These are phyloP conservation scores for Quercus wislizeni DNA, from an alignment of 306 rosid genomes.

Conservation along the genomic window DNA sequence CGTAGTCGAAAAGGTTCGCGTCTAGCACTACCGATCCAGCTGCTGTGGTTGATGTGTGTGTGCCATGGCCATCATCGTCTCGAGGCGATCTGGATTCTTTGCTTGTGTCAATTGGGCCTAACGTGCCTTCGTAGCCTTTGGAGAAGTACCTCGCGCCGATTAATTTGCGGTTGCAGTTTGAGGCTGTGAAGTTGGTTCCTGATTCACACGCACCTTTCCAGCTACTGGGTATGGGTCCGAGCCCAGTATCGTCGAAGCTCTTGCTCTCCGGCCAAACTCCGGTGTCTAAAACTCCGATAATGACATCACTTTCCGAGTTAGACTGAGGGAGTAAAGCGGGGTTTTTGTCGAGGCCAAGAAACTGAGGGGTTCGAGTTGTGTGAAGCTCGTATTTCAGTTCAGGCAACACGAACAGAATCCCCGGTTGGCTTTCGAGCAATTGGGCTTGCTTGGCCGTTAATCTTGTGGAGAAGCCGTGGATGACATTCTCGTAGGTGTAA, in stretches of 20 bases:
- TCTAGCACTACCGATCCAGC: constrained; percentile 57
- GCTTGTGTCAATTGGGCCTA: constrained; percentile 42
- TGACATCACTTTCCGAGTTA: constrained; percentile 30
- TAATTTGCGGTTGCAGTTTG: constrained; percentile 64
- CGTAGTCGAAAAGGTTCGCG: constrained; percentile 58
- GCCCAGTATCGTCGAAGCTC: constrained; percentile 64
- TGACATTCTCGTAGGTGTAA: constrained; percentile 58
- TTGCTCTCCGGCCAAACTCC: constrained; percentile 92
- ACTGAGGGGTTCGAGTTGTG: constrained; percentile 77
- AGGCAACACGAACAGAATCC: constrained; percentile 53
- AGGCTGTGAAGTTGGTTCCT: constrained; percentile 53
- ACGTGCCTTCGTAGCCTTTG: constrained; percentile 41
- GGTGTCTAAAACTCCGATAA: constrained; percentile 65
- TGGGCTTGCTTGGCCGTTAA: constrained; percentile 47
- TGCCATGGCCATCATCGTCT: constrained; percentile 80
- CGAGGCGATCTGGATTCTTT: constrained; percentile 56
- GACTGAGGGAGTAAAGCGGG: constrained; percentile 21
- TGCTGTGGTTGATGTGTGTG: constrained; percentile 74
- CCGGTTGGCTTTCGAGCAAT: constrained; percentile 39
- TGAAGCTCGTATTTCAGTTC: constrained; percentile 59
- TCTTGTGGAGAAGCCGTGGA: constrained; percentile 74
- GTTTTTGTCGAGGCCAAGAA: constrained; percentile 61
- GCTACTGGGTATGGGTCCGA: constrained; percentile 55
- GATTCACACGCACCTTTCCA: constrained; percentile 78
- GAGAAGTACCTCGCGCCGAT: constrained; percentile 69